A percentile compares a stretch with the other conserved stretches of the same genome.
These are phyloP conservation scores for Diaporthe ilicicola DNA, from an alignment of 2,329 filamentous ascomycete species.

Conservation along the genomic window DNA sequence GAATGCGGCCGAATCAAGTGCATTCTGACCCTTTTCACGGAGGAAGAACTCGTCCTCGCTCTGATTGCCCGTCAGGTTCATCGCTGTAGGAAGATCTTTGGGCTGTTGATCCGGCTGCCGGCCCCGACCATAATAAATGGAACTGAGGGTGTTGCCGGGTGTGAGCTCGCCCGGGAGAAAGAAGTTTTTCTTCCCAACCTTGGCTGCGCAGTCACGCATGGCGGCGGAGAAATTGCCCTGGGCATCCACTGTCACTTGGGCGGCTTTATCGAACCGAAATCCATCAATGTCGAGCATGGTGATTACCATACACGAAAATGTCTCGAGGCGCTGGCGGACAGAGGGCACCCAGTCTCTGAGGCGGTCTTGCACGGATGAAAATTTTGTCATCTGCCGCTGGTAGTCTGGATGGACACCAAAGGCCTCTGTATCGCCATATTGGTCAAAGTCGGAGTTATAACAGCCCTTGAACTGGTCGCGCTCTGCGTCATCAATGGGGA, in stretches of 20 bases:
- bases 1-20: slow-evolving; percentile 68
- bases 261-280: slow-evolving; percentile 72
- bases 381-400: slow-evolving; percentile 71
- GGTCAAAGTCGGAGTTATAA: slow-evolving; percentile 70
- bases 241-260: slow-evolving; percentile 69
- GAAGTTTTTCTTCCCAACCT: slow-evolving; percentile 69
- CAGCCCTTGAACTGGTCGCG: slow-evolving; percentile 60
- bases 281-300: slow-evolving; percentile 71
- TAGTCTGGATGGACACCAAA: slow-evolving; percentile 71
- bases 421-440: slow-evolving; percentile 69
- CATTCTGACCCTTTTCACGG: slow-evolving; percentile 58
- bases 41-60: slow-evolving; percentile 57
- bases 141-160: slow-evolving; percentile 66
- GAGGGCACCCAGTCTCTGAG: slow-evolving; percentile 70
- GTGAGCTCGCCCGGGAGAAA: slow-evolving; percentile 72
- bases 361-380: slow-evolving; percentile 73
- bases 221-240: slow-evolving; percentile 65
- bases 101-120: slow-evolving; percentile 63
- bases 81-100: slow-evolving; percentile 54
- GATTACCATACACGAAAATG: slow-evolving; percentile 71
- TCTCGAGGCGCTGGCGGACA: slow-evolving; percentile 64
- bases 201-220: slow-evolving; percentile 64
- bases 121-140: slow-evolving; percentile 70
- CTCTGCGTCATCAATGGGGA: slow-evolving; percentile 55
- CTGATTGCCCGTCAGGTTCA: slow-evolving; percentile 52